Evolutionary conservation across 768 basidiomycete species (phyloP), one percentile per base, ranked within the genome.

Genomic region (Termitomyces sp.): DNA sequence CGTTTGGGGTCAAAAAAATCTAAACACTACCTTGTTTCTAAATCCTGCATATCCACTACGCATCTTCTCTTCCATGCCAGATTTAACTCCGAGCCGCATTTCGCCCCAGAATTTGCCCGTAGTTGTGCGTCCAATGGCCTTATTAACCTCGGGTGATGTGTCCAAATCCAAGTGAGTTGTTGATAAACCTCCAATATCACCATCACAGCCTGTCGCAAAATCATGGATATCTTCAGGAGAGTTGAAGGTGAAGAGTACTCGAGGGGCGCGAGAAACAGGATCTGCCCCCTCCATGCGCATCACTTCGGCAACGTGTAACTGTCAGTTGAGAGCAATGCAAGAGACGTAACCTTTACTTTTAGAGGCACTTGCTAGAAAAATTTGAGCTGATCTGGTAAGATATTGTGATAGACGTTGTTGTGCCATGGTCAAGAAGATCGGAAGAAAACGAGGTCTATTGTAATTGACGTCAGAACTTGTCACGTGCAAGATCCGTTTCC

Each of bases 41-140:
- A 98, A 92, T 18, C 92, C 95, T 16, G 93, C 92, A 71, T 96
- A 98, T 0, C 95, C 95, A 6, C 87, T 86, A 49, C 91, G 77
- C 38, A 96, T 77, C 63, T 83, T 81, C 1, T 83, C 82, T 64
- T 86, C 81, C 53, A 87, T 71, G n/a, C 82, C 83, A 2, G 83
- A 75, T 49, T 82, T 83, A 1, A 94, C 89, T 42, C 75, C 78
- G 18, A 91, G 76, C 40, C 80, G 73, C 85, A 96, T 87, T 26
- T 86, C 78, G 2, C 94, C 94, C 82, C 83, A 89, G 68, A 96
- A 95, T 54, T 83, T 77, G 3, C 75, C 89, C 3, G 85, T 85
- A 16, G 83, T 79, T 1, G 67, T 56, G 53, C 76, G 79, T 36
- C 75, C 82, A 33, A 82, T 77, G 22, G 70, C 70, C 45, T 68